Evolutionary conservation across 331 rosid species (phyloP), one percentile per base, ranked within the genome.

Genomic region (Cydonia oblonga): DNA sequence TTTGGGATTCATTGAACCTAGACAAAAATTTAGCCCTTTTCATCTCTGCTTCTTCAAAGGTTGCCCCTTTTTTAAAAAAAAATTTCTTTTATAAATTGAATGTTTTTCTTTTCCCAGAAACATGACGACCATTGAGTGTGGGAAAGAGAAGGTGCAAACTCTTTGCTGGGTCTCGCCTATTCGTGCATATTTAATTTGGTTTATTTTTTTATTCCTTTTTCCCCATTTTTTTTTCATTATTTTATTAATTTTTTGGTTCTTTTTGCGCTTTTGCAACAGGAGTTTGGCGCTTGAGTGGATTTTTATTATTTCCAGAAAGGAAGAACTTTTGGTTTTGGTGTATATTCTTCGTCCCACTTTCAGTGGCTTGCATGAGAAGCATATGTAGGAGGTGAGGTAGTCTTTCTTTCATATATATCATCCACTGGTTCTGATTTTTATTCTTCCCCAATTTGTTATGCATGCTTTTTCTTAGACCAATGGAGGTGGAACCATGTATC

Each of bases 331-430:
- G 30, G 75, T 30, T 23, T 68, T 59, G 38, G 75, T 60, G 14
- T 49, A 66, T 53, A 66, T 81, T 72, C 58, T 49, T 74, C 67
- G 79, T 64, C 73, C 86, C 98, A 92, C 96, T 87, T 22, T 88
- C 82, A 74, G 79, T 74, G 96, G 96, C 58, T 82, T 70, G 75
- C 79, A 76, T 62, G 73, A 81, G 83, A 81, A 70, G 84, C 73
- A 19, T 56, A 44, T 57, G 66, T 71, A 66, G 20, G 87, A 66
- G 88, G 87, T 71, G 66, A 80, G 85, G 33, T 29, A 22, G 56
- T 66, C 33, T 77, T 68, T 67, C 25, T 33, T 79, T 72, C 69
- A 77, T 70, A 71, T 69, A 3, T 22, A 60, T 72, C 22, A 42
- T 18, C 22, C 19, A 57, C 16, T 63, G 38, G 66, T 72, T 6